Evolutionary conservation across 2,329 filamentous ascomycete genomes (phyloP).

Genomic region (Shiraia bambusicola): DNA sequence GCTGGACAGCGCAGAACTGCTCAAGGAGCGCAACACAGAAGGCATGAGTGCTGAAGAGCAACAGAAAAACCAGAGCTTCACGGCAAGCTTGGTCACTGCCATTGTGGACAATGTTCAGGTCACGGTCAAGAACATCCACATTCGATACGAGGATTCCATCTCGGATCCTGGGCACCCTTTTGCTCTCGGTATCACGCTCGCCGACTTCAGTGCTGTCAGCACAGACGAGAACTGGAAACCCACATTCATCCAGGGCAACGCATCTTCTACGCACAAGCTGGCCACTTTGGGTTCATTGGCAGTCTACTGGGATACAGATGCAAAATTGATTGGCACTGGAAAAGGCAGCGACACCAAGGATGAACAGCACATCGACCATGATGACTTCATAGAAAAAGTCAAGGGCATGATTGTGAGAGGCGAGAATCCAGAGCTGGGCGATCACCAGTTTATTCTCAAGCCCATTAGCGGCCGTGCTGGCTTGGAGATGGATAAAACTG

Average conservation of each 20-base stretch:
- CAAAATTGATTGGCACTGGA: conserved; percentile 77
- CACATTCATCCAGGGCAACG: conserved; percentile 89
- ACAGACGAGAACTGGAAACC: conserved; percentile 94
- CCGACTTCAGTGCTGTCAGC: conserved; percentile 95
- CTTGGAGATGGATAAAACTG: conserved; percentile 91
- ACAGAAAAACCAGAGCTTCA: conserved; percentile 97
- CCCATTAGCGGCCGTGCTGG: conserved; percentile 95
- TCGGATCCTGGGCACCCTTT: conserved; percentile 95
- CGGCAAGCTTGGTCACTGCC: conserved; percentile 88
- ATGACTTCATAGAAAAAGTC: conserved; percentile 75
- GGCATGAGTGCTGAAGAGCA: conserved; percentile 94
- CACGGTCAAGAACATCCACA: conserved; percentile 96
- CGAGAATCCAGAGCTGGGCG: conserved; percentile 57
- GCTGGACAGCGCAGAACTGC: conserved; percentile 89
- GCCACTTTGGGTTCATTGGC: conserved; percentile 87
- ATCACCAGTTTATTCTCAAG: conserved; percentile 92
- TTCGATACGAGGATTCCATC: conserved; percentile 97
- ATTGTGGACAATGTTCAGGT: conserved; percentile 99
- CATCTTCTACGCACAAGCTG: conserved; percentile 84
- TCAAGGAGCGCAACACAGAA: conserved; percentile 90
- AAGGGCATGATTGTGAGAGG: conserved; percentile 75
- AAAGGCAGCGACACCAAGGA: conserved; percentile 67
- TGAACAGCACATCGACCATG: conserved; percentile 65
- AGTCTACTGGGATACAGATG: conserved; percentile 98
- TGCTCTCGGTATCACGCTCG: conserved; percentile 84